Evolutionary conservation across 2,329 filamentous ascomycete species (phyloP).

Genomic region (Trichophyton simii): DNA sequence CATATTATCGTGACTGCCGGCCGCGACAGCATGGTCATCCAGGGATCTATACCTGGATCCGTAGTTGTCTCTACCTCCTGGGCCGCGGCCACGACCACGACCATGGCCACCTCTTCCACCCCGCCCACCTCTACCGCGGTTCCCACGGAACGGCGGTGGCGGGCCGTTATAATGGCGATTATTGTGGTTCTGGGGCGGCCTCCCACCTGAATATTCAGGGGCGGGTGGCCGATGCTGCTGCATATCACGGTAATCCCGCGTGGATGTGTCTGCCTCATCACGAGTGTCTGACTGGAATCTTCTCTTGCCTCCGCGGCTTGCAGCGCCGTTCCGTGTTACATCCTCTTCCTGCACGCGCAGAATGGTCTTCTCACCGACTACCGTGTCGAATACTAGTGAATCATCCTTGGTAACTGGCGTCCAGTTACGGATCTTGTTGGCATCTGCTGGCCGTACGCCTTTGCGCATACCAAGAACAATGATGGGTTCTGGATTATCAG

Average conservation of each 20-base stretch:
- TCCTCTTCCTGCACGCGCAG: conserved; percentile 66
- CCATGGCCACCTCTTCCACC: conserved; percentile 33
- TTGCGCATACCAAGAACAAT: conserved; percentile 73
- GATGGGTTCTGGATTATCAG: conserved; percentile 63
- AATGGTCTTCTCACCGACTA: conserved; percentile 74
- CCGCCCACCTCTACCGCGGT: conserved; percentile 30
- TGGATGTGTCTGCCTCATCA: conserved; percentile 37
- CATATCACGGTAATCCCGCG: conserved; percentile 19
- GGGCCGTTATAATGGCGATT: conserved; percentile 25
- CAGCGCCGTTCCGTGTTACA: neutral
- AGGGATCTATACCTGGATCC: conserved; percentile 51
- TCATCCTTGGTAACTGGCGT: conserved; percentile 58
- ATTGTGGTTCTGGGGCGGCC: conserved; percentile 16
- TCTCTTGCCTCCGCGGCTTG: conserved; percentile 33
- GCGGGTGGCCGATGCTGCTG: conserved; percentile 18
- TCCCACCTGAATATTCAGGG: conserved; percentile 16
- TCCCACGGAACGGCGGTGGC: conserved; percentile 15
- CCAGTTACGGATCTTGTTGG: conserved; percentile 72
- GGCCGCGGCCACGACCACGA: conserved; percentile 32
- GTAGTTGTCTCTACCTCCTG: conserved; percentile 31
- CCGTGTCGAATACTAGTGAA: conserved; percentile 65
- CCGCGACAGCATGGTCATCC: conserved; percentile 41
- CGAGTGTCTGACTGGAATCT: conserved; percentile 44
- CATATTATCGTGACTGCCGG: conserved; percentile 21
- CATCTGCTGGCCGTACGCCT: conserved; percentile 65